phyloP scores from a whole-genome alignment of 257 asterid species.

The Apocynum venetum region DNA sequence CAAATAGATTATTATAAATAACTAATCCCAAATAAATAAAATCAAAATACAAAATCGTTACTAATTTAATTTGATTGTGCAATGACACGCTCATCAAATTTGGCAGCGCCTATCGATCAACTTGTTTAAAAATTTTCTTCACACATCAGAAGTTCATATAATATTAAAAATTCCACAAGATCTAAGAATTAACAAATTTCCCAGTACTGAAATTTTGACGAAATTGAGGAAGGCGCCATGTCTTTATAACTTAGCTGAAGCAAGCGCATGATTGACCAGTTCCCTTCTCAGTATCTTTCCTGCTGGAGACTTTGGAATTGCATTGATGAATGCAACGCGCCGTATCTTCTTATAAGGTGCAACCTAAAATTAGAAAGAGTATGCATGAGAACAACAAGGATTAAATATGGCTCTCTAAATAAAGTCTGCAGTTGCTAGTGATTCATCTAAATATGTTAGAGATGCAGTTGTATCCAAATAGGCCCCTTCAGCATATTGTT shows the following conservation, averaged over 20 bases:
- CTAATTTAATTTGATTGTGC: too few species aligned
- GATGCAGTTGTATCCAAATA: too few species aligned
- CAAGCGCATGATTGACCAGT: conserved; percentile 43
- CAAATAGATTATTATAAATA: too few species aligned
- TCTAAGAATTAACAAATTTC: not conserved
- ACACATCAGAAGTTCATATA: too few species aligned
- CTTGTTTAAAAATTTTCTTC: too few species aligned
- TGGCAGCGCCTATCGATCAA: too few species aligned
- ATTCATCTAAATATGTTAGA: not conserved
- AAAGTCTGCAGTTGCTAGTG: not conserved
- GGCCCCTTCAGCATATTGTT: too few species aligned
- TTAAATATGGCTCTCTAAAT: not conserved
- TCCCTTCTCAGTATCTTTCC: conserved; percentile 86
- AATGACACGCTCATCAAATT: too few species aligned
- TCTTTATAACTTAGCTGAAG: conserved; percentile 52
- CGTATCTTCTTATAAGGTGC: conserved; percentile 84
- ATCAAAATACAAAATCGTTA: too few species aligned
- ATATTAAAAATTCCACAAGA: too few species aligned
- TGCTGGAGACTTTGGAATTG: conserved; percentile 78
- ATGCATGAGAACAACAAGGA: not conserved
- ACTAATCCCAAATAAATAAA: too few species aligned
- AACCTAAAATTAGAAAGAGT: conserved; percentile 38
- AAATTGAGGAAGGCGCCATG: not conserved
- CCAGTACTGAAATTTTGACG: not conserved
- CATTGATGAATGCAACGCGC: conserved; percentile 51